Evolutionary conservation across 495 filamentous ascomycete genomes (phyloP).

Genomic region (Paragyromitra xinjiangensis): DNA sequence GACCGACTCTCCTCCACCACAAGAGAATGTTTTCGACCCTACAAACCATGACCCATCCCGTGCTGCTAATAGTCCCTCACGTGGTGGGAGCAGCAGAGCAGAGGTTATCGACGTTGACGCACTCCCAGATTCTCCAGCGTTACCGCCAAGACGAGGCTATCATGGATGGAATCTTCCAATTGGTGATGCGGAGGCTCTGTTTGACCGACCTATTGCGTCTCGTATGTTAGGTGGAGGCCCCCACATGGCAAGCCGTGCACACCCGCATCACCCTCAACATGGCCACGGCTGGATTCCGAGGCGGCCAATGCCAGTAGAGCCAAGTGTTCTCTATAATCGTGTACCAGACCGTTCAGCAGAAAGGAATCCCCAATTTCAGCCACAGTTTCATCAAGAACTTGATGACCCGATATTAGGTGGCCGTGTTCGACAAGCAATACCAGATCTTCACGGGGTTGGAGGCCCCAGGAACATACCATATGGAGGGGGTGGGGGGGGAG

Average conservation of each 20-base stretch:
- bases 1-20: slow-evolving; percentile 59
- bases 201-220: slow-evolving; percentile 45
- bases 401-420: slow-evolving; percentile 55
- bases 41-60: slow-evolving; percentile 15
- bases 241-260: slow-evolving; percentile 18
- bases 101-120: slow-evolving; percentile 57
- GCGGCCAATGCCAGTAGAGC: slow-evolving; percentile 49
- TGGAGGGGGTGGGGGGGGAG: slow-evolving; percentile 16
- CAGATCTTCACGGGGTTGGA: slow-evolving; percentile 34
- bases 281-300: slow-evolving; percentile 41
- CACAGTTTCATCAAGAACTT: slow-evolving; percentile 40
- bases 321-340: slow-evolving; percentile 47
- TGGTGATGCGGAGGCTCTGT: slow-evolving; percentile 36
- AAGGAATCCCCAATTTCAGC: slow-evolving; percentile 27
- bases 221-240: slow-evolving; percentile 58
- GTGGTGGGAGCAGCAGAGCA: slow-evolving; percentile 16
- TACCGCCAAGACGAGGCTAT: slow-evolving; percentile 19
- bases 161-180: slow-evolving; percentile 46
- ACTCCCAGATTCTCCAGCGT: slow-evolving; percentile 54
- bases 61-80: slow-evolving; percentile 11
- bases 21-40: slow-evolving; percentile 22
- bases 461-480: slow-evolving; percentile 29
- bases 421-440: slow-evolving; percentile 42
- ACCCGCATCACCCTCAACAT: slow-evolving; percentile 32
- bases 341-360: slow-evolving; percentile 39